These are phyloP conservation scores for Rhypophila decipiens DNA, from an alignment of 495 filamentous ascomycete species.

Conservation along the genomic window DNA sequence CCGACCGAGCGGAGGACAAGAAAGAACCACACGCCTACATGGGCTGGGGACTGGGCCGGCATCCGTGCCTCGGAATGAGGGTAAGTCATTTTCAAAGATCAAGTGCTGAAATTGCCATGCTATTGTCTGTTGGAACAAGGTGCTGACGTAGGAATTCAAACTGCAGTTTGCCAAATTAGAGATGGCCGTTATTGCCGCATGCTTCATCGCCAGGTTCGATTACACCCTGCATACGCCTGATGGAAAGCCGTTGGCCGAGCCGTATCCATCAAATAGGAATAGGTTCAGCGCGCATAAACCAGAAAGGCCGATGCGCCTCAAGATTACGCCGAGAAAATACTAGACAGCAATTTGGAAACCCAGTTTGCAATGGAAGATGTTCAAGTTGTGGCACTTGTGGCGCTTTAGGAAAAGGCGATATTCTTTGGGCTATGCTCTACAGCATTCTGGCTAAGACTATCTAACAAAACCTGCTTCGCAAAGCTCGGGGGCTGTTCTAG, in stretches of 20 bases:
- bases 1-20: constrained; percentile 38
- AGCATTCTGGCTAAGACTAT: too few relatives aligned
- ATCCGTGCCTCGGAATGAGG: constrained; percentile 32
- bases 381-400: too few relatives aligned
- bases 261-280: constrained; percentile 7
- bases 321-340: constrained; percentile 11
- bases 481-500: too few relatives aligned
- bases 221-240: constrained; percentile 20
- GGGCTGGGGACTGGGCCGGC: constrained; percentile 40
- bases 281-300: constrained; percentile 13
- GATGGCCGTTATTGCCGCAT: constrained; percentile 36
- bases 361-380: too few relatives aligned
- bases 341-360: not conserved
- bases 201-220: constrained; percentile 31
- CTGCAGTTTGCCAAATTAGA: constrained; percentile 42
- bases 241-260: not conserved
- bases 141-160: not conserved
- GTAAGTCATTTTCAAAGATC: constrained; percentile 1
- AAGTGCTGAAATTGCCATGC: not conserved
- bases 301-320: constrained; percentile 12
- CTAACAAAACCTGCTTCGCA: too few relatives aligned
- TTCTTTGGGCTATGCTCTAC: too few relatives aligned
- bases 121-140: not conserved
- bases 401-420: too few relatives aligned
- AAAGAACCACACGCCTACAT: constrained; percentile 29